Conservation (phyloP, 2,329 filamentous ascomycete species). For the Ceratocystis albifundus region DNA sequence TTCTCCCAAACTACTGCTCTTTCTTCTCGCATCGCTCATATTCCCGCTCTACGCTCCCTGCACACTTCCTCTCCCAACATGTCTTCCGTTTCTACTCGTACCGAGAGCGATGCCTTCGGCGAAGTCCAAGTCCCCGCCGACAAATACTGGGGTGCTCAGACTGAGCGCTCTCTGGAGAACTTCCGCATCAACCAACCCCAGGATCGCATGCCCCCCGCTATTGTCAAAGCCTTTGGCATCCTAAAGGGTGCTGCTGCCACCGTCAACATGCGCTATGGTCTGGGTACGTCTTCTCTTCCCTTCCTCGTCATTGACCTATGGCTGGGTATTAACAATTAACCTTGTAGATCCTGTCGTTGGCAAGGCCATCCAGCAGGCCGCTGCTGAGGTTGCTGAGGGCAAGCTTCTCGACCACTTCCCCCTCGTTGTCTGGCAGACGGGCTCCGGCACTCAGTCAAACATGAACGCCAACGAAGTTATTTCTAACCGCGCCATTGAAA, state of each 20-base stretch:
- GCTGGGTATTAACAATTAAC: not conserved
- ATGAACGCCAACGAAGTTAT: constrained; percentile 99
- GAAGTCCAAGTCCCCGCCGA: constrained; percentile 83
- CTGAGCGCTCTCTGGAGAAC: constrained; percentile 89
- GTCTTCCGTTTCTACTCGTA: constrained; percentile 46
- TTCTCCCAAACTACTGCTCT: constrained; percentile 7
- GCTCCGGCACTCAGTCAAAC: constrained; percentile 96
- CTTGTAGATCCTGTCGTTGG: constrained; percentile 70
- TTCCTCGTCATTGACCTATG: not conserved
- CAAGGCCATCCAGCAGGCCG: constrained; percentile 87
- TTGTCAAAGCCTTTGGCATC: constrained; percentile 89
- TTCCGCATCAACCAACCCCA: constrained; percentile 99
- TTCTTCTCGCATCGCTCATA: constrained; percentile 11
- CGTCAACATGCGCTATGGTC: constrained; percentile 89
- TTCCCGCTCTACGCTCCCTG: constrained; percentile 26
- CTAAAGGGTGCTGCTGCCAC: constrained; percentile 92
- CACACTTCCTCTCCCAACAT: constrained; percentile 40
- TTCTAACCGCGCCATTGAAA: constrained; percentile 97
- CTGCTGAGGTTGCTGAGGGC: constrained; percentile 80
- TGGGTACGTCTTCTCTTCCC: constrained; percentile 43
- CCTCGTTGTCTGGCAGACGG: constrained; percentile 97
- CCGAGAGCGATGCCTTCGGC: constrained; percentile 95
- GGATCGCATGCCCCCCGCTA: constrained; percentile 91
- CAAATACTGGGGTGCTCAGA: constrained; percentile 98
- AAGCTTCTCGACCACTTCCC: constrained; percentile 97